Percentiles rank a stretch among this genome's conserved stretches.
Evolutionary conservation across 495 filamentous ascomycete genomes (phyloP).

Genomic region (Neurospora terricola): DNA sequence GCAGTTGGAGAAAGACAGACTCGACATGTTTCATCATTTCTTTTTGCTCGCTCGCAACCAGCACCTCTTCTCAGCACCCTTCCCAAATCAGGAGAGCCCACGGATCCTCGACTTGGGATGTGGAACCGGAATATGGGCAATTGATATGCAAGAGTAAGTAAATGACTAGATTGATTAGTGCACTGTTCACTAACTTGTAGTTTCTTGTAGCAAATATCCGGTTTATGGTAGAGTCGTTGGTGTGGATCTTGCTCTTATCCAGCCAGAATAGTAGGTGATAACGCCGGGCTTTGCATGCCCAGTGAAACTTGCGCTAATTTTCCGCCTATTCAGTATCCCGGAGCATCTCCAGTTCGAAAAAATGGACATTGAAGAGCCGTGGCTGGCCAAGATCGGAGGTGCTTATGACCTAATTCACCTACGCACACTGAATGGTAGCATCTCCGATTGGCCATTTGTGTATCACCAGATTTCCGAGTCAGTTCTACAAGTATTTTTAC

Average conservation of each 20-base stretch:
- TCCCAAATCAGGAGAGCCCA: slow-evolving; percentile 24
- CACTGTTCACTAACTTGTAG: slow-evolving; percentile 8
- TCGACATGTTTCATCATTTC: slow-evolving; percentile 72
- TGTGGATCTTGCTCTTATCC: slow-evolving; percentile 65
- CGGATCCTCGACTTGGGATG: slow-evolving; percentile 75
- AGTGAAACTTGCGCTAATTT: neutral
- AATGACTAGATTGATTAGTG: neutral
- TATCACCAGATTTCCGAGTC: slow-evolving; percentile 62
- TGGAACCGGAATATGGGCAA: slow-evolving; percentile 87
- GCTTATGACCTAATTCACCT: slow-evolving; percentile 84
- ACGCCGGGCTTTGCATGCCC: neutral
- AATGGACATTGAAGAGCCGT: slow-evolving; percentile 71
- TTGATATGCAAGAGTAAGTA: slow-evolving; percentile 73
- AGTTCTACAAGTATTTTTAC: slow-evolving; percentile 10
- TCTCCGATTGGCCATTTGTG: slow-evolving; percentile 64
- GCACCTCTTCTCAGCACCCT: slow-evolving; percentile 44
- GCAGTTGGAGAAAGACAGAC: slow-evolving; percentile 58
- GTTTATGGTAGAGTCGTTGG: slow-evolving; percentile 8
- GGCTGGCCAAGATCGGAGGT: slow-evolving; percentile 51
- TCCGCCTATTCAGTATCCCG: slow-evolving; percentile 43
- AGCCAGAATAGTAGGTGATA: slow-evolving; percentile 54
- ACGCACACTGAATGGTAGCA: slow-evolving; percentile 70
- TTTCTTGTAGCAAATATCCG: slow-evolving; percentile 12
- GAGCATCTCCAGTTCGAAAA: too few species aligned
- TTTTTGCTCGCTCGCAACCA: slow-evolving; percentile 57